These are phyloP conservation scores for Suhomyces chickasaworum DNA, from an alignment of 1,139 yeast species.

Conservation along the genomic window DNA sequence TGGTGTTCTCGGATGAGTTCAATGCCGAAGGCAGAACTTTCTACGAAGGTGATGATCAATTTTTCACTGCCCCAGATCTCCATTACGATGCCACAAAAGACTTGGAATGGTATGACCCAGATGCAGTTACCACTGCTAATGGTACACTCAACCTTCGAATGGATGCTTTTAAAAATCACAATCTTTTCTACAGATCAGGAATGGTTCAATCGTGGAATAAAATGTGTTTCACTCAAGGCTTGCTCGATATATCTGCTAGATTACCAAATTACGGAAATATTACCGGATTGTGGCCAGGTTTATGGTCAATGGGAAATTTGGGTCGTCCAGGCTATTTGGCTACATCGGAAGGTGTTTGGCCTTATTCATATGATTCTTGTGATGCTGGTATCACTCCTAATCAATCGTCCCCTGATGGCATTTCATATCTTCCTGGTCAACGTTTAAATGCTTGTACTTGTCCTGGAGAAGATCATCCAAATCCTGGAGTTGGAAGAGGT, in stretches of 20 bases:
- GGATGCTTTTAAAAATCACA: conserved; percentile 75
- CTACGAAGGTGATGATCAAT: conserved; percentile 82
- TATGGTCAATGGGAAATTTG: conserved; percentile 85
- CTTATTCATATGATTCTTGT: conserved; percentile 77
- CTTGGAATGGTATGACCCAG: conserved; percentile 89
- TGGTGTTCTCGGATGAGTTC: conserved; percentile 84
- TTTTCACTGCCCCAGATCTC: conserved; percentile 74
- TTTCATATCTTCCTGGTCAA: conserved; percentile 79
- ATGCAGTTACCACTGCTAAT: conserved; percentile 66
- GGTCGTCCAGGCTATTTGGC: conserved; percentile 84
- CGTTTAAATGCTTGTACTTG: conserved; percentile 49
- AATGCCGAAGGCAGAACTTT: conserved; percentile 81
- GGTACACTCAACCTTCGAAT: conserved; percentile 67
- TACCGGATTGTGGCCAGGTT: conserved; percentile 86
- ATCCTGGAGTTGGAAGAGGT: conserved; percentile 31
- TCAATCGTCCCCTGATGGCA: conserved; percentile 80
- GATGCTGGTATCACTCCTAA: conserved; percentile 92
- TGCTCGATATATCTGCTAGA: conserved; percentile 66
- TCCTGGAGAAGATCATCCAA: conserved; percentile 31
- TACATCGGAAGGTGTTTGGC: conserved; percentile 86
- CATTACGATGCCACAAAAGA: conserved; percentile 81
- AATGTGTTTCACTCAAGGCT: conserved; percentile 78
- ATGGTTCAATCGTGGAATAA: conserved; percentile 88
- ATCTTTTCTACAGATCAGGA: conserved; percentile 75
- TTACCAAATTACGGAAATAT: conserved; percentile 71